Evolutionary conservation across 116 monocot genomes (phyloP), one percentile per base, ranked within the genome.

Genomic region (Trichopus zeylanicus): DNA sequence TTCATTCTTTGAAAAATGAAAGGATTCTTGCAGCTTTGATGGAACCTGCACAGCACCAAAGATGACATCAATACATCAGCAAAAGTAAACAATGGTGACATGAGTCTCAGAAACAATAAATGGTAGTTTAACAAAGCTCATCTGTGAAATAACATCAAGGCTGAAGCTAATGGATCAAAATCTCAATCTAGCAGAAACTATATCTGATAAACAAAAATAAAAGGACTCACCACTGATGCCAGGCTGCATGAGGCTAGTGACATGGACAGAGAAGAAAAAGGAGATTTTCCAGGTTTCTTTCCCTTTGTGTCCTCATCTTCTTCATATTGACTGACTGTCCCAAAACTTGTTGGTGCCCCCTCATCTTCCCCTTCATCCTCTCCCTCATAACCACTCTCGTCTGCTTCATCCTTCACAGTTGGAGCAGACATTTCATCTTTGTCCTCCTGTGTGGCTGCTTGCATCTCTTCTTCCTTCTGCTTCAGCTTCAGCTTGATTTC

Each of bases 381-480:
- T 3, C n/a, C 62, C 9, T 62, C 63, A 26, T 69, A 63, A 27
- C 20, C 86, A 29, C n/a, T n/a, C n/a, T 70, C 78, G 10, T 78
- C 81, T 11, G 62, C 70, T 49, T 32, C 75, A 76, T 69, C 69
- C 28, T 58, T 51, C 47, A 32, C 62, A 26, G 48, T 48, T 38
- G 59, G 34, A 53, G 60, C 22, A 29, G 56, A 55, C 13, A 26
- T 59, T 13, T 46, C 57, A 66, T 69, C 82, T 11, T 16, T 51
- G 7, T 73, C 75, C 28, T 72, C 62, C 47, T 26, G 62, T 9
- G 16, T 18, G 25, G 31, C 65, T 37, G 66, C 49, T 52, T 61
- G 73, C 54, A 66, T 82, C 65, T 88, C 79, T 75, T 91, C 91
- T 48, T 82, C 91, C 55, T 82, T 53, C 67, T 91, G 74, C 66